Base-by-base conservation (phyloP, 1,284 basidiomycete species). In the Cutaneotrichosporon cutaneum region DNA sequence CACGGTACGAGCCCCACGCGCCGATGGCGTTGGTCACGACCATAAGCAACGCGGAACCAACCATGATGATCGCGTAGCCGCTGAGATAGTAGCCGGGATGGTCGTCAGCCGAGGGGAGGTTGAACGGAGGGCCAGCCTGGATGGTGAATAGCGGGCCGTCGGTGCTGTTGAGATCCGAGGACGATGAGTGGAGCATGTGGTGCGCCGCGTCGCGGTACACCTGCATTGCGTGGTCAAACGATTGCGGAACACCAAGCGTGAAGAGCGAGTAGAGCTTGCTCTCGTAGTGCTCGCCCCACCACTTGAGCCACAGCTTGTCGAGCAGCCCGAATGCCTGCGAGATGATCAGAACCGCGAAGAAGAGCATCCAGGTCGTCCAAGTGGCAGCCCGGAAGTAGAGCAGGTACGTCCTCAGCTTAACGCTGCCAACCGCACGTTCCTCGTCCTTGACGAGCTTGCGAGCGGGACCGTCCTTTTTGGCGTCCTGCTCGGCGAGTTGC, bases 381-480 rank as follows among this genome's bases (percentile, higher is more conserved):
- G 76, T 76, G 7, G 80, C 80, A 0, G 82, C 78, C 13, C 74
- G 82, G 61, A 93, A 81, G 74, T 92, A 92, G 14, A 85, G 87
- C 65, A 87, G 86, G 74, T 93, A 93, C 50, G 91, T 87, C 2
- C 77, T 73, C 87, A 88, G 89, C 71, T 90, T 90, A 36, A 93
- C 90, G 56, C 85, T 84, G 2, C 90, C 90, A 1, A 83, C 82
- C 47, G 88, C 86, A 22, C 90, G 81, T 68, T 87, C 86, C 61
- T 78, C 76, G 54, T 78, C 75, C 66, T 77, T 72, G 30, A 79
- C 66, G 6, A 77, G 72, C 63, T 79, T 79, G 60, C 72, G 75
- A 6, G 67, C 76, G 47, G 62, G 74, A 62, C 51, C 72, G 72
- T 55, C 68, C 73, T 68, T 81, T 76, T 72, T 74, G 63, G 59